Percentiles rank a stretch among this genome's conserved stretches.
Evolutionary conservation across 2,329 filamentous ascomycete species (phyloP).

Genomic region (Ophiostoma sp.): DNA sequence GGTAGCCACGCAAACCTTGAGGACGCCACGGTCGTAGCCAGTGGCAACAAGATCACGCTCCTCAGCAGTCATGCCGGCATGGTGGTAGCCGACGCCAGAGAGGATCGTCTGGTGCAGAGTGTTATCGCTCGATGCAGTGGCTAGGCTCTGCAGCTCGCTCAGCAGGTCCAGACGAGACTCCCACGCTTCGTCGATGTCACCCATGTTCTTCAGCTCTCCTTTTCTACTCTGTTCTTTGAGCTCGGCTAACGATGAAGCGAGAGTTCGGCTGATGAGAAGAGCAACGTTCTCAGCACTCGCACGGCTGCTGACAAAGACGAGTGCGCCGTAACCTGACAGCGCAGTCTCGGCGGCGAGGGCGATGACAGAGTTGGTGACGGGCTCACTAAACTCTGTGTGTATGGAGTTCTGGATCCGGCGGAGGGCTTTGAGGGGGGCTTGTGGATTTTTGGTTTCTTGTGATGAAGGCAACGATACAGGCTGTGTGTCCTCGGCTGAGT

Average conservation of each 20-base stretch:
- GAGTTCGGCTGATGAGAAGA: slow-evolving; percentile 59
- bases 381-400: slow-evolving; percentile 57
- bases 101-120: slow-evolving; percentile 59
- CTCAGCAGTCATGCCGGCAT: slow-evolving; percentile 66
- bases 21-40: slow-evolving; percentile 61
- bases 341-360: slow-evolving; percentile 65
- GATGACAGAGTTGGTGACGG: slow-evolving; percentile 64
- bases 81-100: slow-evolving; percentile 66
- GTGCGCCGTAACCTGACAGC: slow-evolving; percentile 60
- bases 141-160: slow-evolving; percentile 55
- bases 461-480: background rate
- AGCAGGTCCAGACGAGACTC: slow-evolving; percentile 60
- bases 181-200: slow-evolving; percentile 35
- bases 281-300: slow-evolving; percentile 62
- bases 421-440: slow-evolving; percentile 34
- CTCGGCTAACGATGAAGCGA: slow-evolving; percentile 46
- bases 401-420: slow-evolving; percentile 50
- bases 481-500: slow-evolving; percentile 51
- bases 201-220: background rate
- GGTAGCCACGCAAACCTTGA: slow-evolving; percentile 69
- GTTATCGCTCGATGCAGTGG: slow-evolving; percentile 46
- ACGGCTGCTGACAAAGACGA: slow-evolving; percentile 70
- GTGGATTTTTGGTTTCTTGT: background rate
- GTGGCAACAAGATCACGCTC: slow-evolving; percentile 66
- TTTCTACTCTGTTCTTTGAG: slow-evolving; percentile 28